phyloP scores from a whole-genome alignment of 2,329 filamentous ascomycete species.

The Ceratocystis destructans region DNA sequence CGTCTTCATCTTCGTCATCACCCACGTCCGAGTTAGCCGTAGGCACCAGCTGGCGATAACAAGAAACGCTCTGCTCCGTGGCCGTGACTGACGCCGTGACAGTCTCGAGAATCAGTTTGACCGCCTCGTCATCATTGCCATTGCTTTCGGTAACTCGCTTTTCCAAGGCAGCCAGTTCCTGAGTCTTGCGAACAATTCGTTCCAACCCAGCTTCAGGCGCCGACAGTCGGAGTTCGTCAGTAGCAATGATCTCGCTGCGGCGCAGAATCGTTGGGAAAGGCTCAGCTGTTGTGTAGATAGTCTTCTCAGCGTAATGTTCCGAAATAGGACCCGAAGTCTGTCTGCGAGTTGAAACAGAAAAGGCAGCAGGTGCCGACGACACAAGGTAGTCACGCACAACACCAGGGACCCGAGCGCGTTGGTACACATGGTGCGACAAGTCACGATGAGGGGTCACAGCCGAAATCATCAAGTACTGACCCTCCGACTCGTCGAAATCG shows the following conservation, averaged over 20 bases:
- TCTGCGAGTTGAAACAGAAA: conserved; percentile 62
- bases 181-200: conserved; percentile 77
- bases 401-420: conserved; percentile 70
- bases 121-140: conserved; percentile 47
- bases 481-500: conserved; percentile 66
- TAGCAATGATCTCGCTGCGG: conserved; percentile 67
- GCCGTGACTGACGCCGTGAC: conserved; percentile 62
- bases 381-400: conserved; percentile 78
- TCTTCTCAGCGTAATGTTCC: conserved; percentile 71
- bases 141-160: conserved; percentile 53
- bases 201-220: conserved; percentile 82
- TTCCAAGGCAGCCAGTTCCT: conserved; percentile 66
- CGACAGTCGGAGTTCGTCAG: conserved; percentile 51
- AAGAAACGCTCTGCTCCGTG: conserved; percentile 63
- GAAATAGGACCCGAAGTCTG: conserved; percentile 54
- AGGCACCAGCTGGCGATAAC: conserved; percentile 63
- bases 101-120: conserved; percentile 58
- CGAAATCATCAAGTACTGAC: conserved; percentile 76
- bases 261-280: conserved; percentile 82
- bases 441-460: conserved; percentile 72
- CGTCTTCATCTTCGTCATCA: conserved; percentile 20
- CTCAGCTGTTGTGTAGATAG: conserved; percentile 69
- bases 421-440: conserved; percentile 68
- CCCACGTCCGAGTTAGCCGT: conserved; percentile 31
- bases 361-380: conserved; percentile 60